phyloP scores from a whole-genome alignment of 2,329 filamentous ascomycete species.

The Endothia cerciana region DNA sequence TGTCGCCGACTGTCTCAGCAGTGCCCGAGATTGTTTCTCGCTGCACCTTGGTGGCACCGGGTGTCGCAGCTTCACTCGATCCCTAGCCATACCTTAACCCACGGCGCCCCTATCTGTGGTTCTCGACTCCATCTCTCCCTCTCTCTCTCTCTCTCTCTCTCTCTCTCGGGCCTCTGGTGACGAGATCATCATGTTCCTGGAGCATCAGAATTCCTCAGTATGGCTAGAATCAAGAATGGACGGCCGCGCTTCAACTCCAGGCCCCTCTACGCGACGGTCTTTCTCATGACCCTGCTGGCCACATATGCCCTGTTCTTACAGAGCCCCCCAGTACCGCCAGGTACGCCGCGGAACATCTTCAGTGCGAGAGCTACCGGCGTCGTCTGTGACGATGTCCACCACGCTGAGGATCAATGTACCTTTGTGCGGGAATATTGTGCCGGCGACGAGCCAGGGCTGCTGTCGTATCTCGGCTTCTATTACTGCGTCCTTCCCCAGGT shows the following conservation, averaged over 20 bases:
- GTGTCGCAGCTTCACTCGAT: background rate
- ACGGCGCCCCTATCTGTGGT: background rate
- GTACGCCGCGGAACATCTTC: conserved; percentile 24
- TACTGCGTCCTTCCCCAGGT: conserved; percentile 76
- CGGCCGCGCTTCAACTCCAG: conserved; percentile 48
- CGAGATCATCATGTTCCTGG: conserved; percentile 22
- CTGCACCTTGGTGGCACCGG: background rate
- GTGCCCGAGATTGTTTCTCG: background rate
- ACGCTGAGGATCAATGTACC: conserved; percentile 78
- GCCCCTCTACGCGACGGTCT: conserved; percentile 53
- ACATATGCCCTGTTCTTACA: conserved; percentile 47
- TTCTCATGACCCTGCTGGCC: conserved; percentile 51
- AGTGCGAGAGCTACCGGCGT: conserved; percentile 35
- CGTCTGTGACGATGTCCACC: conserved; percentile 80
- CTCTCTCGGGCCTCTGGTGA: conserved; percentile 1
- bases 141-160: background rate
- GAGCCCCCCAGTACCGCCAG: conserved; percentile 12
- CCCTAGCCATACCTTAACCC: background rate
- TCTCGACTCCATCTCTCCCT: background rate
- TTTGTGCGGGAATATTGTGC: conserved; percentile 82
- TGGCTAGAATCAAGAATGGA: conserved; percentile 36
- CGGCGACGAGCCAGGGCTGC: conserved; percentile 86
- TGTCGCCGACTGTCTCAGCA: conserved; percentile 2
- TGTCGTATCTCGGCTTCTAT: conserved; percentile 88
- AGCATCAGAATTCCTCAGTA: conserved; percentile 30